Conservation (phyloP, 352 stramenopile genomes). For the Phytophthora niederhauseri region DNA sequence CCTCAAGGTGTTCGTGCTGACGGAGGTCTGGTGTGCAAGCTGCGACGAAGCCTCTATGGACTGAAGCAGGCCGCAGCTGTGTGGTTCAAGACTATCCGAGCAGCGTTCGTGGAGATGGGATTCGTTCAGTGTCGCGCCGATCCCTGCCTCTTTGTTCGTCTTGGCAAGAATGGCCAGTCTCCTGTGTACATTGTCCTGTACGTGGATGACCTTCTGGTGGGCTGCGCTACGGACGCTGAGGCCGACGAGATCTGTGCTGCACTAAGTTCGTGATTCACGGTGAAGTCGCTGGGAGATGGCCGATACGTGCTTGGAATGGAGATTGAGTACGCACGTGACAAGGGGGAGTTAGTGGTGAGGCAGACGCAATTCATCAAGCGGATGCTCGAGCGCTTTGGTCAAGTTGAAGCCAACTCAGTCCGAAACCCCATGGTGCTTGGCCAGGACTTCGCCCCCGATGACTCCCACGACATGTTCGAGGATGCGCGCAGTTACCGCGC, state of each 20-base stretch:
- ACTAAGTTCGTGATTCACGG: not conserved
- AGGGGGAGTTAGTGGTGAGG: slow-evolving; percentile 9
- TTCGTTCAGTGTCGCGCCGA: slow-evolving; percentile 1
- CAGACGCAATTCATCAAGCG: slow-evolving; percentile 15
- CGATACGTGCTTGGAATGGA: slow-evolving; percentile 28
- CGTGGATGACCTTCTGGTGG: slow-evolving; percentile 23
- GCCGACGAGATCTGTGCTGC: not conserved
- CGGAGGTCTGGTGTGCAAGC: slow-evolving; percentile 23
- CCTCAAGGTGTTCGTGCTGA: slow-evolving; percentile 19
- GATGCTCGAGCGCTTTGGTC: slow-evolving; percentile 9
- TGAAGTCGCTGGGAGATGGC: slow-evolving; percentile 27
- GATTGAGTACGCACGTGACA: slow-evolving; percentile 1
- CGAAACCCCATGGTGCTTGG: slow-evolving; percentile 7
- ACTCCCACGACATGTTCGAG: not conserved
- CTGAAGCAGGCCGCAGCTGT: slow-evolving; percentile 37
- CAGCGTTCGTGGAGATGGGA: slow-evolving; percentile 1
- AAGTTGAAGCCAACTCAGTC: not conserved
- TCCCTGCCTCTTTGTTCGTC: not conserved
- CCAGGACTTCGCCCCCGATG: slow-evolving; percentile 3
- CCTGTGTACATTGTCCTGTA: slow-evolving; percentile 21
- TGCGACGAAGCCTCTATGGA: slow-evolving; percentile 40
- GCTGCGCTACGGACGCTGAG: slow-evolving; percentile 7
- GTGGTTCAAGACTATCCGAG: slow-evolving; percentile 38
- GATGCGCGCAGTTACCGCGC: slow-evolving; percentile 1
- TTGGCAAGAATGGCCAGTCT: not conserved